Evolutionary conservation across 176 grass and related monocot species (phyloP).

Genomic region (Rhipidocladum racemiflorum): DNA sequence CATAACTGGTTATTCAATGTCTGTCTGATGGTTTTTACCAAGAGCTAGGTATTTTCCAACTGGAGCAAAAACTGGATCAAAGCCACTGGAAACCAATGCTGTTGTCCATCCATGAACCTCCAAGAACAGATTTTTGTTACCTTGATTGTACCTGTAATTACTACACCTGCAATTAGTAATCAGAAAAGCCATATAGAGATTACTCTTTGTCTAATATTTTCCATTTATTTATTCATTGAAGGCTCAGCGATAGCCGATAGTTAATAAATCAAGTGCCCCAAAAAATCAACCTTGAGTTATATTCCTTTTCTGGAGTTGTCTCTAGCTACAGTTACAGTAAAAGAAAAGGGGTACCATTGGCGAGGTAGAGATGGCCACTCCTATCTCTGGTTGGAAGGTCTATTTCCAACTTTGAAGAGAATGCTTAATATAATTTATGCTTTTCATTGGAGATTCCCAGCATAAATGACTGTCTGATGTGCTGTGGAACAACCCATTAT

Average conservation of each 20-base stretch:
- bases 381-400: constrained; percentile 4
- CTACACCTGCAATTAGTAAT: neutral
- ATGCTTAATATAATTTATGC: neutral
- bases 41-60: neutral
- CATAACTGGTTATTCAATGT: too few species aligned
- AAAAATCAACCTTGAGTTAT: neutral
- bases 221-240: neutral
- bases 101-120: neutral
- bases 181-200: neutral
- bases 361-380: neutral
- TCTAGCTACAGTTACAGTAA: neutral
- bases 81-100: neutral
- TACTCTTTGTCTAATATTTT: neutral
- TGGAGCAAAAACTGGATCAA: neutral
- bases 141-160: constrained; percentile 13
- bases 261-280: neutral
- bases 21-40: too few species aligned
- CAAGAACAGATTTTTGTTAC: neutral
- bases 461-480: neutral
- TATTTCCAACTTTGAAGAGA: neutral
- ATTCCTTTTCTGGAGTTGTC: neutral
- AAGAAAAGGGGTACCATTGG: neutral
- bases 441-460: neutral
- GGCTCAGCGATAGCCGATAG: neutral
- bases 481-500: neutral